Conservation (phyloP, 2,329 filamentous ascomycete species). For the Lasiodiplodia gonubiensis region DNA sequence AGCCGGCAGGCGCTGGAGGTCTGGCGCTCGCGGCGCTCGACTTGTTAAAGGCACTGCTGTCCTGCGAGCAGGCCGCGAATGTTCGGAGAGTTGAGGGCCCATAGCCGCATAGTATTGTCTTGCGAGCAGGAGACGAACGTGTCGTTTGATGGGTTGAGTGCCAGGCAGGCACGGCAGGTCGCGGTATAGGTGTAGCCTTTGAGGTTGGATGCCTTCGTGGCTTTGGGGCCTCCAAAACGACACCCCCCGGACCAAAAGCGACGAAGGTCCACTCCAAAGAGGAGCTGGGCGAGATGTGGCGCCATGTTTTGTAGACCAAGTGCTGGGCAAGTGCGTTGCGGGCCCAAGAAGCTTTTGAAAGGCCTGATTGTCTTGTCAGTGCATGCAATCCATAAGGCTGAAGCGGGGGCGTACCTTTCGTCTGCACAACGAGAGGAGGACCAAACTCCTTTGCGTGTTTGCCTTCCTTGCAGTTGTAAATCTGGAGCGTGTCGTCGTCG, state of each 20-base stretch:
- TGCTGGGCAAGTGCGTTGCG: no score
- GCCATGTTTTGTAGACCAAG: no score
- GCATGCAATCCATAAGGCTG: neutral
- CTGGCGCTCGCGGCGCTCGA: no score
- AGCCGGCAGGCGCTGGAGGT: no score
- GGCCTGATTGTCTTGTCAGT: neutral
- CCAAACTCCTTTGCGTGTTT: conserved; percentile 91
- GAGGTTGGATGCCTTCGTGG: no score
- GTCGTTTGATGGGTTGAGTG: conserved; percentile 84
- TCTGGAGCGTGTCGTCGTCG: conserved; percentile 88
- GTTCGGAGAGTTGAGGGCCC: conserved; percentile 83
- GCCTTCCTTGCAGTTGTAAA: conserved; percentile 92
- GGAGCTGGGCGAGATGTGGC: neutral
- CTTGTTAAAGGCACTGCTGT: no score
- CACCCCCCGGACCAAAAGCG: no score
- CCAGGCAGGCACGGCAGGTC: conserved; percentile 77
- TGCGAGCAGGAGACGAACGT: conserved; percentile 92
- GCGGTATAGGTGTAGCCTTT: conserved; percentile 86
- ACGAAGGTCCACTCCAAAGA: no score
- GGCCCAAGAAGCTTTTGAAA: neutral
- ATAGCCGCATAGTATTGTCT: conserved; percentile 89
- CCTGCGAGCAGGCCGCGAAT: conserved; percentile 79
- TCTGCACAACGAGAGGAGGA: no score
- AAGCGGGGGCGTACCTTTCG: neutral
- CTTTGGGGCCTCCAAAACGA: no score